Base-by-base conservation (phyloP, 2,329 filamentous ascomycete genomes). In the Penicillium olsonii region DNA sequence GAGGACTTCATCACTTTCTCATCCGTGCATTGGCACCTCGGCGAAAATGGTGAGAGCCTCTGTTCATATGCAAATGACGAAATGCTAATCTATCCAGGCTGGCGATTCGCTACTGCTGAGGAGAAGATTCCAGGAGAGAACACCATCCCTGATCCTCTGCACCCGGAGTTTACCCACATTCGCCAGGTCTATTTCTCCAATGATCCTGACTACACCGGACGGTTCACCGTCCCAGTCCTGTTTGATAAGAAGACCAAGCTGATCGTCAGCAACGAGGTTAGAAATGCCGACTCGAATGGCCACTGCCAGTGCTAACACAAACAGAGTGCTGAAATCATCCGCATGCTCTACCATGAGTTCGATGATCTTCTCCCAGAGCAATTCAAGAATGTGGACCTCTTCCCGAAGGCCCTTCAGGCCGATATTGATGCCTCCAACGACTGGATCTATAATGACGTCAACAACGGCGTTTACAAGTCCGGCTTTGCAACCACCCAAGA, bases 11-110 rank as follows among this genome's bases (percentile, higher is more conserved):
- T 99, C 59, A 76, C 83, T 5, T 79, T 83, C 52, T 94, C 90
- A 0, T 84, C 83, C n/a, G 92, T 96, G 45, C 92, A 96, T 73
- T 97, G 92, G 92, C 87, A 96, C 63, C 84, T 97, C 76, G 84
- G 61, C 53, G 85, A 75, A 66, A 84, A 75, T 74, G 85, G 83
- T 81, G 69, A 42, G 75, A 69, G 39, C 15, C 12, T 12, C 9
- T 33, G 27, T 12, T n/a, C n/a, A n/a, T 11, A 11, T 3, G 5
- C 24, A n/a, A 6, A 4, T 14, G 15, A 27, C n/a, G 12, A 40
- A 5, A 14, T 26, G 6, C 41, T 54, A 37, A 57, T 24, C 18
- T 17, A 15, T 10, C 29, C 55, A 84, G 85, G 91, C 54, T 96
- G 92, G 92, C 87, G 89, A 42, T 96, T 96, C 70, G 82, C 82